Conservation (phyloP, 352 stramenopile species). For the Aphanomyces cochlioides region DNA sequence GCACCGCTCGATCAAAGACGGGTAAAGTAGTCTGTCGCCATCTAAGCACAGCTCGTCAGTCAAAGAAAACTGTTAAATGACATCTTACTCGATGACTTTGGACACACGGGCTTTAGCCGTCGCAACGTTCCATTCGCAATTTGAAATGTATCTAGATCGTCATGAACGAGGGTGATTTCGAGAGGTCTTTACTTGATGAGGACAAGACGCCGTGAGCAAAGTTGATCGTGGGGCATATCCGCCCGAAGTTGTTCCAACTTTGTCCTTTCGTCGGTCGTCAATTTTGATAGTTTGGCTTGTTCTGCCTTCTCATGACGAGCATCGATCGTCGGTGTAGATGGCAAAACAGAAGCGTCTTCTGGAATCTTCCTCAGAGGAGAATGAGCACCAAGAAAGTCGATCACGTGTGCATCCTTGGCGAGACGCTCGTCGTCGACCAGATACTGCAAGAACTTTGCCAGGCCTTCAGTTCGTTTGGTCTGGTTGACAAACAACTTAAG, state of each 20-base stretch:
- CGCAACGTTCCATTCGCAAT: slow-evolving; percentile 2
- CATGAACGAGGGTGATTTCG: background rate
- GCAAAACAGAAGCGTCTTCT: background rate
- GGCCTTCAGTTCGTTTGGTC: slow-evolving; percentile 20
- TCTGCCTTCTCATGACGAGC: background rate
- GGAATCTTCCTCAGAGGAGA: background rate
- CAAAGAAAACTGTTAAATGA: background rate
- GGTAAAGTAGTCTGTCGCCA: slow-evolving; percentile 12
- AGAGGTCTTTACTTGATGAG: background rate
- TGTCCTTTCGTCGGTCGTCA: slow-evolving; percentile 3
- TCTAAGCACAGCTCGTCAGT: slow-evolving; percentile 3
- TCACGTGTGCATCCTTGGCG: background rate
- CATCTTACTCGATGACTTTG: slow-evolving; percentile 5
- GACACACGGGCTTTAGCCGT: slow-evolving; percentile 8
- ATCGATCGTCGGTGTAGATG: background rate
- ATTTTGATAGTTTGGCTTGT: background rate
- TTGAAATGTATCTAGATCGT: slow-evolving; percentile 5
- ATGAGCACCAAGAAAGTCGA: slow-evolving; percentile 16
- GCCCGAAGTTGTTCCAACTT: slow-evolving; percentile 13
- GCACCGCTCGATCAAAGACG: slow-evolving; percentile 10
- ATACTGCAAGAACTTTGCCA: slow-evolving; percentile 19
- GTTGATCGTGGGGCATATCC: background rate
- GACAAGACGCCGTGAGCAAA: slow-evolving; percentile 9
- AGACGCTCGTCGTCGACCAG: slow-evolving; percentile 17
- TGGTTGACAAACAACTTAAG: slow-evolving; percentile 11